Conservation (phyloP, 164 flowering plant species). For the Akebia trifoliata region DNA sequence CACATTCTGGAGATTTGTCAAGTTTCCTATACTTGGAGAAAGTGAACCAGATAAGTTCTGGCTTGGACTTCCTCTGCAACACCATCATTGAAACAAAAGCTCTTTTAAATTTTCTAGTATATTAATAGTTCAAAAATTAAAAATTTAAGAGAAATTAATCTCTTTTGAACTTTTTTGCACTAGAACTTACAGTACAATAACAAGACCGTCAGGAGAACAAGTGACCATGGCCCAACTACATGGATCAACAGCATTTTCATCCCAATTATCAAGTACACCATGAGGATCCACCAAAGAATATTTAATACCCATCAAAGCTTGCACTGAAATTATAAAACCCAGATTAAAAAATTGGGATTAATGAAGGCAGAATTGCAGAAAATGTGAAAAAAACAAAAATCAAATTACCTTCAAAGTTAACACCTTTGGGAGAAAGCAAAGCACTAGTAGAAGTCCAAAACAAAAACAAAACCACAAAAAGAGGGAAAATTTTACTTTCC, state of each 20-base stretch:
- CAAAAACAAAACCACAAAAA: slow-evolving; percentile 33
- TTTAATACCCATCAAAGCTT: slow-evolving; percentile 85
- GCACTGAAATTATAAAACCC: slow-evolving; percentile 39
- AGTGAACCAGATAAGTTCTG: slow-evolving; percentile 73
- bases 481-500: slow-evolving; percentile 20
- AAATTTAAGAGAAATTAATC: background rate
- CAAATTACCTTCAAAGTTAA: slow-evolving; percentile 79
- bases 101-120: background rate
- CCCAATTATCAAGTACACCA: slow-evolving; percentile 92
- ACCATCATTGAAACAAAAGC: slow-evolving; percentile 28
- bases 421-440: slow-evolving; percentile 79
- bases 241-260: slow-evolving; percentile 83
- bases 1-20: slow-evolving; percentile 75
- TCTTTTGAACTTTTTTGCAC: slow-evolving; percentile 4
- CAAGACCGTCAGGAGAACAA: slow-evolving; percentile 67
- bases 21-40: slow-evolving; percentile 76
- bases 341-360: background rate
- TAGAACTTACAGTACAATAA: slow-evolving; percentile 76
- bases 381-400: background rate
- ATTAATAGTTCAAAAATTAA: slow-evolving; percentile 14
- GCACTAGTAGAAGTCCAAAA: slow-evolving; percentile 39
- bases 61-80: slow-evolving; percentile 78
- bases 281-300: slow-evolving; percentile 63
- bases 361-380: background rate
- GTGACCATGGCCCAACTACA: slow-evolving; percentile 99